Conservation (phyloP, 345 rosid genomes). For the Populus nigra region DNA sequence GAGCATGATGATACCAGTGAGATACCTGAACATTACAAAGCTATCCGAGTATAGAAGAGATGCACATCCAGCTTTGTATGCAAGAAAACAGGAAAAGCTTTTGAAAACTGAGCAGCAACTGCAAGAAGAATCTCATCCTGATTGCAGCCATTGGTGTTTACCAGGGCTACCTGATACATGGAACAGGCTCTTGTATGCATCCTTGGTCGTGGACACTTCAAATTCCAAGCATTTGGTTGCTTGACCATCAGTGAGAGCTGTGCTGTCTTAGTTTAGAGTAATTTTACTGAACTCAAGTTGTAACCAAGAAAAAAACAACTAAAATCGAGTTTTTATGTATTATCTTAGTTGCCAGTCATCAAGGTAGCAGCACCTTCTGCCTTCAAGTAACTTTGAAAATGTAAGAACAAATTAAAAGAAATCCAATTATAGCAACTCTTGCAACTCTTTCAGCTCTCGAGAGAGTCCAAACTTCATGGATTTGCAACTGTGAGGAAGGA, state of each 20-base stretch:
- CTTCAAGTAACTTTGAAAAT: too few species aligned
- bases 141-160: slow-evolving; percentile 68
- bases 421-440: background rate
- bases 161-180: slow-evolving; percentile 65
- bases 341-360: too few species aligned
- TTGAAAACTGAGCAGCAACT: slow-evolving; percentile 4
- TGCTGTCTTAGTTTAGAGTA: background rate
- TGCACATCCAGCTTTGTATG: slow-evolving; percentile 51
- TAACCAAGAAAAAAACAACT: too few species aligned
- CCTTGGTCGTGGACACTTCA: slow-evolving; percentile 24
- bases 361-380: too few species aligned
- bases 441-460: background rate
- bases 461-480: background rate
- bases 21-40: slow-evolving; percentile 40
- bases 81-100: slow-evolving; percentile 19
- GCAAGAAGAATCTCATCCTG: slow-evolving; percentile 25
- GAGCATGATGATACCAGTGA: slow-evolving; percentile 34
- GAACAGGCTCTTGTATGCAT: slow-evolving; percentile 46
- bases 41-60: slow-evolving; percentile 39
- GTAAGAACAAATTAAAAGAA: background rate
- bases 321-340: too few species aligned
- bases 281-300: too few species aligned
- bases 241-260: background rate
- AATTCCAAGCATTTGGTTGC: background rate
- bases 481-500: background rate